Evolutionary conservation across 495 filamentous ascomycete species (phyloP), one percentile per base, ranked within the genome.

Genomic region (Lasiosphaeriaceae sp.): DNA sequence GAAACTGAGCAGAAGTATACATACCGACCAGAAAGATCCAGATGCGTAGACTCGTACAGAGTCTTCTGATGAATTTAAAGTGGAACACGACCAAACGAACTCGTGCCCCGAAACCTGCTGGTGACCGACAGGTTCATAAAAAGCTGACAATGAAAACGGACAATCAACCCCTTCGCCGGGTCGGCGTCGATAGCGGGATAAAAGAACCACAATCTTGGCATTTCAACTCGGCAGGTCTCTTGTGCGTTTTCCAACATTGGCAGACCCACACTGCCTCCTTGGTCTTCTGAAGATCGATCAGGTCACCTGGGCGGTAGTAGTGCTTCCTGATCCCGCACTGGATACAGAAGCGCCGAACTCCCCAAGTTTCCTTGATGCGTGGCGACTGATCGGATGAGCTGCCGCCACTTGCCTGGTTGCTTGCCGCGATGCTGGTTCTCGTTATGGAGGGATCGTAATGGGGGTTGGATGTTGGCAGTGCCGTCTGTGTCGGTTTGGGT

Each of bases 401-500:
- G 16, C 45, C 11, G 11, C 11, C 9, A 21, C 7, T 0, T 12
- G 29, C 35, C 23, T 48, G 23, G 26, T 14, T 45, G 16, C 21
- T 57, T 17, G 56, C 55, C n/a, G 14, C 23, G 34, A 69, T 50
- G 22, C 56, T 64, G 46, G 37, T 61, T n/a, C 62, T 26, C 1
- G 67, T 67, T 26, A 69, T 37, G 20, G 47, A 63, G 6, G 67
- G 65, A 37, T 66, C 62, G 55, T 70, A 66, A 49, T 68, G 58
- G 0, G 60, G 67, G 35, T 68, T 70, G 3, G 60, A 48, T 1
- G 64, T 52, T 19, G 61, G 43, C 12, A 57, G 60, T 11, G 52
- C 41, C 3, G 19, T 45, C 22, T 44, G 31, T 44, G 34, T 34
- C 29, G 52, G 39, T 11, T 45, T 39, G 17, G n/a, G 24, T 12